Base-by-base conservation (phyloP, 192 early-diverging fungal species). In the Thoreauomyces humboldtii region DNA sequence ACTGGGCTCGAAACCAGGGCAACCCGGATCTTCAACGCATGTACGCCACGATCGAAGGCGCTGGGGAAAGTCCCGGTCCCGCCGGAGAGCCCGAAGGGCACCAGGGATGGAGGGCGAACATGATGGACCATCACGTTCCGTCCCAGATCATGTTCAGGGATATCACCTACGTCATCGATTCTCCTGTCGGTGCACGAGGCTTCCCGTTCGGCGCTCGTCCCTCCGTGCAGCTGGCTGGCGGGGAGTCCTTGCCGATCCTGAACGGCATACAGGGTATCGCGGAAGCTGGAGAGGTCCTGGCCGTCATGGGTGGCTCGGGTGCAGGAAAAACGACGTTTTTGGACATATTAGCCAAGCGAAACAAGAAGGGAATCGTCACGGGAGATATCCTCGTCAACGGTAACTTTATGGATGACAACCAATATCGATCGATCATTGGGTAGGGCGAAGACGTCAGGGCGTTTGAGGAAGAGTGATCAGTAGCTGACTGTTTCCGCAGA, bases 311-410 rank as follows among this genome's bases (percentile, higher is more conserved):
- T 6, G 89, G 88, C 9, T 92, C 91, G 21, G 92, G 73, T 35
- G 95, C 95, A 0, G 95, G 95, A 11, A 97, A 97, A 70, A 93
- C 95, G 12, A 93, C 88, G 29, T 76, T 95, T 47, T 74, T 97
- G 37, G 92, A 97, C 69, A 92, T 97, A 62, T 78, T 97, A 21
- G 93, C 95, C 0, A 77, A 84, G 4, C 80, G 89, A 32, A 85
- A 89, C 51, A 94, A 93, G 63, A 71, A 81, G 15, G 95, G 95
- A 44, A 74, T 70, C 1, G 81, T 92, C 15, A 71, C 77, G 27
- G 93, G 95, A 5, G 79, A 87, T 42, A 86, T 95, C 17, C 75
- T 86, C 48, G 85, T 94, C 19, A 90, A 95, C 63, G 93, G 92
- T 14, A 77, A 79, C 31, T 77, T 89, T 41, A 78, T 87, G 22